Conservation (phyloP, 2,329 filamentous ascomycete genomes). For the Sarocladium brachiariae region DNA sequence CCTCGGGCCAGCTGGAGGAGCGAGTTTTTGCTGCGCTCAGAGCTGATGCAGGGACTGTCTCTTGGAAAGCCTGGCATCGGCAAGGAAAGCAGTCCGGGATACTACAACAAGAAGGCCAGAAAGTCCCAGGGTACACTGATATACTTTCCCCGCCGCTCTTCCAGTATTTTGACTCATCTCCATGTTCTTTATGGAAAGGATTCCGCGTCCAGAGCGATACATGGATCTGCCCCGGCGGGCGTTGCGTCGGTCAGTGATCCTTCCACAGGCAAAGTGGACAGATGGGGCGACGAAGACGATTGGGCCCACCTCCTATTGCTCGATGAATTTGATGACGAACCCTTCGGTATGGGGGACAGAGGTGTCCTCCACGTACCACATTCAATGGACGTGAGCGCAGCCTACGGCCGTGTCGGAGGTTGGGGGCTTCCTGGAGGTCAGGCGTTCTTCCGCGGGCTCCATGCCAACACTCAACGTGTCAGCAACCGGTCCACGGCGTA, state of each 20-base stretch:
- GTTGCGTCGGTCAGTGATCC: slow-evolving; percentile 79
- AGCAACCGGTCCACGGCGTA: slow-evolving; percentile 46
- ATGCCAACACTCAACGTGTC: slow-evolving; percentile 55
- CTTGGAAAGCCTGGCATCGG: slow-evolving; percentile 70
- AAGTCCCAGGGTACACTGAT: slow-evolving; percentile 69
- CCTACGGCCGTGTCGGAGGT: slow-evolving; percentile 75
- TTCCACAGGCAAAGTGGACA: slow-evolving; percentile 64
- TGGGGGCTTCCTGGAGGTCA: slow-evolving; percentile 82
- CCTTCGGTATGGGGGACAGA: neutral
- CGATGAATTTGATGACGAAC: neutral
- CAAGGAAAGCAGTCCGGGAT: neutral
- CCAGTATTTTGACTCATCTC: slow-evolving; percentile 59
- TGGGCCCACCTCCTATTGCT: neutral
- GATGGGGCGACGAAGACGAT: slow-evolving; percentile 54
- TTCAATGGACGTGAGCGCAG: slow-evolving; percentile 83
- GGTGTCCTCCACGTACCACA: slow-evolving; percentile 48
- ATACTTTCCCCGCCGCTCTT: slow-evolving; percentile 37
- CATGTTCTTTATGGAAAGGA: slow-evolving; percentile 74
- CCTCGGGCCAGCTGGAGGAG: slow-evolving; percentile 87
- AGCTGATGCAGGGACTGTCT: slow-evolving; percentile 71
- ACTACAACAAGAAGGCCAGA: slow-evolving; percentile 36
- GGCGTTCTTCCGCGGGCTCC: slow-evolving; percentile 66
- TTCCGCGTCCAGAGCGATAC: slow-evolving; percentile 64
- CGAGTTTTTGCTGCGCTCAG: slow-evolving; percentile 85
- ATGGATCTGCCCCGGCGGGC: slow-evolving; percentile 74